These are phyloP conservation scores for Rhizopus microsporus DNA, from an alignment of 371 early-diverging fungal genomes.

Conservation along the genomic window DNA sequence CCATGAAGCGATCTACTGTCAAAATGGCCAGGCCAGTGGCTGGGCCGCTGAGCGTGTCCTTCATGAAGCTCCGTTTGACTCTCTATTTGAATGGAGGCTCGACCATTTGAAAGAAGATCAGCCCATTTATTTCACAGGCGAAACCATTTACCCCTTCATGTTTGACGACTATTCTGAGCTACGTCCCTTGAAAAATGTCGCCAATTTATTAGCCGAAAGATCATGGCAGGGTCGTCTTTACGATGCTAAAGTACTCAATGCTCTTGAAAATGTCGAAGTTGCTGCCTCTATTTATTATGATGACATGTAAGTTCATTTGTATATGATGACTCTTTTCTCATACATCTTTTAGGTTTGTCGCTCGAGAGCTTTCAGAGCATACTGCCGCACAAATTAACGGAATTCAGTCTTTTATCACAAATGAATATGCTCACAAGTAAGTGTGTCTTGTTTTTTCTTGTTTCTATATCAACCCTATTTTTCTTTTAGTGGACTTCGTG, in stretches of 20 bases:
- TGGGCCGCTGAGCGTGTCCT: constrained; percentile 71
- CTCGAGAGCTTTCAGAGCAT: constrained; percentile 62
- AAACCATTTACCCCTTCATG: constrained; percentile 78
- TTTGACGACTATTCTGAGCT: constrained; percentile 72
- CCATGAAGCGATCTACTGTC: constrained; percentile 76
- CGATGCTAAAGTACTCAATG: constrained; percentile 47
- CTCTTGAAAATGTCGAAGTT: constrained; percentile 55
- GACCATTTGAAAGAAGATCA: constrained; percentile 38
- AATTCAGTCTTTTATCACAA: constrained; percentile 71
- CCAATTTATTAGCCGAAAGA: constrained; percentile 60
- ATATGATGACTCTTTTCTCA: not conserved
- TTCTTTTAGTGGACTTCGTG: constrained; percentile 51
- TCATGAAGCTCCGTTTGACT: constrained; percentile 43
- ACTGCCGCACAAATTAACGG: constrained; percentile 62
- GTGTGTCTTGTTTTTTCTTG: constrained; percentile 5
- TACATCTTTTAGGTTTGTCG: constrained; percentile 51
- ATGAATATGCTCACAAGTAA: constrained; percentile 76
- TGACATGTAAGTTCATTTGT: constrained; percentile 55
- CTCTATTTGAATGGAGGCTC: constrained; percentile 53
- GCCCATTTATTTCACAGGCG: constrained; percentile 56
- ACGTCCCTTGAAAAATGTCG: constrained; percentile 60
- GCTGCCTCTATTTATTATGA: constrained; percentile 76
- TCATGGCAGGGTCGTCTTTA: constrained; percentile 63
- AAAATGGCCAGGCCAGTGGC: constrained; percentile 54
- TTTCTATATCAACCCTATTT: not conserved